Evolutionary conservation across 2,329 filamentous ascomycete genomes (phyloP).

Genomic region (Phialocephala subalpina): DNA sequence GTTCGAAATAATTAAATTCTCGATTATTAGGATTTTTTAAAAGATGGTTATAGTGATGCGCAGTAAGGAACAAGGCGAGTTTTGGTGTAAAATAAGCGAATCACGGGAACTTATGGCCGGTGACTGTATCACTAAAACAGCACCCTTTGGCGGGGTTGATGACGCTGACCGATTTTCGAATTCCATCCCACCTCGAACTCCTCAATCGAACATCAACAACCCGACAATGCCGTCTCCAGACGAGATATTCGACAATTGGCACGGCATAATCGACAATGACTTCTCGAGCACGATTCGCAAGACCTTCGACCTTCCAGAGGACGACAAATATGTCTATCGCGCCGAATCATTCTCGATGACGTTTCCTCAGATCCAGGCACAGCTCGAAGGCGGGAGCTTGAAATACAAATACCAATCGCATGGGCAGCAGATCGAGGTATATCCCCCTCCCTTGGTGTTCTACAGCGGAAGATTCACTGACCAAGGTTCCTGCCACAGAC

Average conservation of each 20-base stretch:
- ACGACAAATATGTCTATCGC: constrained; percentile 38
- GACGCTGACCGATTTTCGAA: neutral
- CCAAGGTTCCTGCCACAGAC: constrained; percentile 52
- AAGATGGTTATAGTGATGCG: no score
- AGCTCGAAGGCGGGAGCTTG: constrained; percentile 24
- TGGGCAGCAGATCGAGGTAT: constrained; percentile 33
- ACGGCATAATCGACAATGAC: constrained; percentile 31
- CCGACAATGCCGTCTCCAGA: constrained; percentile 31
- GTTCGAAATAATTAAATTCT: no score
- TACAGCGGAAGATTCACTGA: constrained; percentile 30
- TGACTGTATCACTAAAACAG: neutral
- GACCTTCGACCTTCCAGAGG: constrained; percentile 33
- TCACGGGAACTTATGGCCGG: no score
- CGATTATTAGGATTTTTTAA: no score
- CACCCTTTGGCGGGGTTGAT: neutral
- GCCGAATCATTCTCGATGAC: constrained; percentile 39
- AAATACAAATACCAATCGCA: constrained; percentile 39
- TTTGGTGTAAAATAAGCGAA: no score
- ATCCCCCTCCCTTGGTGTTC: neutral
- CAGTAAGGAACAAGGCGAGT: no score
- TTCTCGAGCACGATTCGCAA: constrained; percentile 32
- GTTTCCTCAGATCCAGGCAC: constrained; percentile 33
- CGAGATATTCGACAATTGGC: constrained; percentile 36
- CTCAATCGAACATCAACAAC: neutral
- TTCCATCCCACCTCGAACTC: neutral